phyloP scores from a whole-genome alignment of 192 early-diverging fungal species.

The Podila epigama region DNA sequence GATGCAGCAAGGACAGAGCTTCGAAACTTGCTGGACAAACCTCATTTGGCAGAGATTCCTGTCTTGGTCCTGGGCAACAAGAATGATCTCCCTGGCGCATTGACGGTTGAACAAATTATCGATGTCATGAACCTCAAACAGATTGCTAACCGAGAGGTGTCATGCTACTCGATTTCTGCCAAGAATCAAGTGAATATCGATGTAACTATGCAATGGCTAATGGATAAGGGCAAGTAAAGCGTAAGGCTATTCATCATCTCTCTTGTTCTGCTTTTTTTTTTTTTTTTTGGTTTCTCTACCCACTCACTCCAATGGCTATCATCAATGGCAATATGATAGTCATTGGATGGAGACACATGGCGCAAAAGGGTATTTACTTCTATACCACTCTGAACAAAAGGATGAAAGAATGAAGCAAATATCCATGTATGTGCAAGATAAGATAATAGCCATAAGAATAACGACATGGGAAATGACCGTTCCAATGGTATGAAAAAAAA shows the following conservation, averaged over 20 bases:
- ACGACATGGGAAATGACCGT: neutral
- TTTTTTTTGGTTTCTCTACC: neutral
- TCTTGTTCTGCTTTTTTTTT: neutral
- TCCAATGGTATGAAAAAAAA: neutral
- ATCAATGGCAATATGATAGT: neutral
- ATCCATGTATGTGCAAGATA: too few species aligned
- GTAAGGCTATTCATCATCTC: neutral
- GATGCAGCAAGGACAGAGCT: constrained; percentile 93
- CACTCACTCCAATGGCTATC: neutral
- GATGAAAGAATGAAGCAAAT: too few species aligned
- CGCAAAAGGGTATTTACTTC: too few species aligned
- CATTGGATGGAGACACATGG: too few species aligned
- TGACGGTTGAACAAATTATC: constrained; percentile 88
- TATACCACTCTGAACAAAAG: too few species aligned
- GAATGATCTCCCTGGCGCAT: constrained; percentile 92
- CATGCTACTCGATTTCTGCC: constrained; percentile 98
- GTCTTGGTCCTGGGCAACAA: constrained; percentile 98
- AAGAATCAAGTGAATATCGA: constrained; percentile 99
- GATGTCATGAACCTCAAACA: constrained; percentile 88
- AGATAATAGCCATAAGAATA: neutral
- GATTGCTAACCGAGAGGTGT: constrained; percentile 93
- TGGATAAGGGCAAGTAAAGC: constrained; percentile 66
- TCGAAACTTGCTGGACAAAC: constrained; percentile 90
- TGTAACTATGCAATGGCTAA: constrained; percentile 95
- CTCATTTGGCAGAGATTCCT: constrained; percentile 91